Evolutionary conservation across 2,329 filamentous ascomycete species (phyloP), one percentile per base, ranked within the genome.

Genomic region (Xylaria sp.): DNA sequence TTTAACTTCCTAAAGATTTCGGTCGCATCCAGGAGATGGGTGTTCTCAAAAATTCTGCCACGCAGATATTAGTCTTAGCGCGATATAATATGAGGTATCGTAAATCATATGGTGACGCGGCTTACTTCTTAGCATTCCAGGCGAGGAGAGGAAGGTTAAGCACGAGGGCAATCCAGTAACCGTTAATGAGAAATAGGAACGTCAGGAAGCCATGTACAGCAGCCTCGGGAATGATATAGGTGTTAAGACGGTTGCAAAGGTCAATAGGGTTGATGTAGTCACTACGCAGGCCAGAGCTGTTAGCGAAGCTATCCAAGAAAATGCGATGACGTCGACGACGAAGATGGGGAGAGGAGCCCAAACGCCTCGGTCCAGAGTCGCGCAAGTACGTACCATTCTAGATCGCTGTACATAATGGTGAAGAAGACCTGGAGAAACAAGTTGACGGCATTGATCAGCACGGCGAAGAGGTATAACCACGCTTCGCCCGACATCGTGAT

Each of bases 221-320:
- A 78, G 96, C 96, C 88, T 99, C 97, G 80, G 96, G 96, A 79
- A 99, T 91, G 81, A 99, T 99, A 86, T 99, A 99, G 81, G 95
- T 97, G 89, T 99, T 99, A 76, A 99, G 92, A 78, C 96, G 94
- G 91, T 99, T 99, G 92, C 96, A 99, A 75, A 99, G 94, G 79
- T 99, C 96, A 86, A 99, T 99, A 55, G 96, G 96, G 87, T 99
- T 99, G 86, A 99, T 99, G 85, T 99, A 99, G 85, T 99, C 96
- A 85, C 94, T 97, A 39, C 57, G 36, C 12, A 46, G 9, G 13
- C 20, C 49, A 25, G 33, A 1, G 23, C 1, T 25, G 62, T 71
- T 68, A 71, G 70, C 67, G 66, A 59, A 51, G 59, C 43, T 55
- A 36, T 41, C 31, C 20, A 51, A n/a, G 33, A 31, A 55, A 25